Percentiles rank a stretch among this genome's conserved stretches.
These are phyloP conservation scores for Podospora pseudoanserina DNA, from an alignment of 495 filamentous ascomycete species.

Conservation along the genomic window DNA sequence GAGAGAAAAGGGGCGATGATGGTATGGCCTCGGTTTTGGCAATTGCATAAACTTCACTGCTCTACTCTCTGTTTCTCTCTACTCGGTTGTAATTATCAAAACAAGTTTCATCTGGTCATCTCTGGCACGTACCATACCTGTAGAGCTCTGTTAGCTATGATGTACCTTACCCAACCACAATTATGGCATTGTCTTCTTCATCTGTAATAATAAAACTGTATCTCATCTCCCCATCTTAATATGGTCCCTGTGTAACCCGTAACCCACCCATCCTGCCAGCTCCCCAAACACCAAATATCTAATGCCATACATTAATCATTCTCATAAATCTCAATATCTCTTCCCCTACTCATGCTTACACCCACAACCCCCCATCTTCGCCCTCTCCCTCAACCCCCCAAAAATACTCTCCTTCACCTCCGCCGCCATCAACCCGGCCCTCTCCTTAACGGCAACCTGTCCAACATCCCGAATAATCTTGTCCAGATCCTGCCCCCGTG, in stretches of 20 bases:
- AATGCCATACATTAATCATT: not conserved
- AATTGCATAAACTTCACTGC: too few species aligned
- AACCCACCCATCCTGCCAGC: not conserved
- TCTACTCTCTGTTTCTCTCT: too few species aligned
- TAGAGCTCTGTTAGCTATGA: too few species aligned
- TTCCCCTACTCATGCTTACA: not conserved
- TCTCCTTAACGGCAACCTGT: conserved; percentile 82
- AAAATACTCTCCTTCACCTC: conserved; percentile 86
- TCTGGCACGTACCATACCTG: too few species aligned
- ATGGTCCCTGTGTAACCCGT: not conserved
- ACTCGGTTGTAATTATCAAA: too few species aligned
- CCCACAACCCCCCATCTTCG: not conserved
- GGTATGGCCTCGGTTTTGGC: too few species aligned
- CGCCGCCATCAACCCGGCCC: conserved; percentile 73
- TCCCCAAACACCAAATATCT: not conserved
- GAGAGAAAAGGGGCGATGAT: too few species aligned
- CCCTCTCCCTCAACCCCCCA: conserved; percentile 14
- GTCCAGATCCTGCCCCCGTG: conserved; percentile 44
- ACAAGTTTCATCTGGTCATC: too few species aligned
- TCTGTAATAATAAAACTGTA: too few species aligned
- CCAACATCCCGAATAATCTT: conserved; percentile 77
- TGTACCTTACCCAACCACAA: too few species aligned
- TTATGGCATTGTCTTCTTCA: too few species aligned
- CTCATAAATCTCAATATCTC: not conserved
- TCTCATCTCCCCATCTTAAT: too few species aligned